Base-by-base conservation (phyloP, 805 yeast species). In the Suhomyces emberorum region DNA sequence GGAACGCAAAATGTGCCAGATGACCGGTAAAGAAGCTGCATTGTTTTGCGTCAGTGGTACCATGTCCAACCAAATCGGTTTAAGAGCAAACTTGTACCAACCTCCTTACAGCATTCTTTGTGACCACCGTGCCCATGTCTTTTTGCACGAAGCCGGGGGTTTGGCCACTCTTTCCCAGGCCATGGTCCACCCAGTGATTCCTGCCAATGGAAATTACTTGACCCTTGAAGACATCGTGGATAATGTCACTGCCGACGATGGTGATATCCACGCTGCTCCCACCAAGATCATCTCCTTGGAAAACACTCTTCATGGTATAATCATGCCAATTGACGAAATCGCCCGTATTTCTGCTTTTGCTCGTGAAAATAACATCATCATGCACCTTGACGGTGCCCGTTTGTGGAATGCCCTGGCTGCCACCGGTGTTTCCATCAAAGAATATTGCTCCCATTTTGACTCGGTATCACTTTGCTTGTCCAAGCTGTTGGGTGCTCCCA, bases 311-410 rank as follows among this genome's bases (percentile, higher is more conserved):
- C 89, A 84, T 49, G 98, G 98, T 16, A 70, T 83, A 24, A 63
- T 89, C 30, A 74, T 76, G 59, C 98, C 98, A 7, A 50, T 81
- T 29, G 91, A 82, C 22, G 96, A 89, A 57, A 71, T 89, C 37
- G 63, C 65, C 39, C 74, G 77, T 38, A 89, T 89, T 49, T 73
- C 83, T 28, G 71, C 63, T 28, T 89, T 85, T 72, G 86, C 91
- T 44, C 68, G 70, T 35, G 73, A 64, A 19, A 70, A 80, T 47
- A 70, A 68, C 37, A 61, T 86, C 37, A 72, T 67, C 38, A 59
- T 88, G 47, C 97, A 91, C 53, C 77, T 88, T 50, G 98, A 89
- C 57, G 98, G 97, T 44, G 98, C 97, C n/a, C 75, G 98, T 50
- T 63, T 89, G 34, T 88, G 95, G 89, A 86, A 85, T 57, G 96